phyloP scores from a whole-genome alignment of 2,329 filamentous ascomycete genomes.

The Fusarium incarnatum region DNA sequence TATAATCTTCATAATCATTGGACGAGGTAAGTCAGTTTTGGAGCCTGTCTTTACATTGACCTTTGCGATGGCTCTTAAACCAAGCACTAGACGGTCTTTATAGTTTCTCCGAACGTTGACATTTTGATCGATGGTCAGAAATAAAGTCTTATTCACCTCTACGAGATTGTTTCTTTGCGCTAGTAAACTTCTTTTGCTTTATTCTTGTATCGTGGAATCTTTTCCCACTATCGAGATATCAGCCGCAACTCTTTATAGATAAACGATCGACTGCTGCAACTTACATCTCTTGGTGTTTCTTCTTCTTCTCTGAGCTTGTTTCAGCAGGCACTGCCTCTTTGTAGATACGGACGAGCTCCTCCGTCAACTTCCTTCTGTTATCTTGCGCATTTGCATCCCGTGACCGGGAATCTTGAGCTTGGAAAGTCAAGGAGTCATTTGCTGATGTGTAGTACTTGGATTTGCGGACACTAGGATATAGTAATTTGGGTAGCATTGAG shows the following conservation, averaged over 20 bases:
- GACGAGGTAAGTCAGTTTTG: background rate
- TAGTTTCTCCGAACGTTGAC: background rate
- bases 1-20: background rate
- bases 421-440: slow-evolving; percentile 65
- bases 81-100: background rate
- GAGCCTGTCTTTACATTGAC: background rate
- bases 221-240: slow-evolving; percentile 56
- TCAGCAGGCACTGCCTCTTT: slow-evolving; percentile 59
- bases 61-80: background rate
- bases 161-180: slow-evolving; percentile 63
- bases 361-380: slow-evolving; percentile 62
- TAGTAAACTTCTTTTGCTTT: slow-evolving; percentile 61
- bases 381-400: slow-evolving; percentile 64
- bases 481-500: slow-evolving; percentile 58
- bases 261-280: slow-evolving; percentile 17
- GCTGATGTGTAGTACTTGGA: slow-evolving; percentile 66
- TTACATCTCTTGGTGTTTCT: slow-evolving; percentile 63
- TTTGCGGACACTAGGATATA: slow-evolving; percentile 60
- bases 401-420: slow-evolving; percentile 66
- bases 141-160: slow-evolving; percentile 50
- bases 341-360: slow-evolving; percentile 63
- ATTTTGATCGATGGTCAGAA: background rate
- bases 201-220: slow-evolving; percentile 59
- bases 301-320: slow-evolving; percentile 59
- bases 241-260: background rate